Percentiles rank a stretch among this genome's conserved stretches.
Evolutionary conservation across 495 filamentous ascomycete species (phyloP).

Genomic region (Xylaria telfairii): DNA sequence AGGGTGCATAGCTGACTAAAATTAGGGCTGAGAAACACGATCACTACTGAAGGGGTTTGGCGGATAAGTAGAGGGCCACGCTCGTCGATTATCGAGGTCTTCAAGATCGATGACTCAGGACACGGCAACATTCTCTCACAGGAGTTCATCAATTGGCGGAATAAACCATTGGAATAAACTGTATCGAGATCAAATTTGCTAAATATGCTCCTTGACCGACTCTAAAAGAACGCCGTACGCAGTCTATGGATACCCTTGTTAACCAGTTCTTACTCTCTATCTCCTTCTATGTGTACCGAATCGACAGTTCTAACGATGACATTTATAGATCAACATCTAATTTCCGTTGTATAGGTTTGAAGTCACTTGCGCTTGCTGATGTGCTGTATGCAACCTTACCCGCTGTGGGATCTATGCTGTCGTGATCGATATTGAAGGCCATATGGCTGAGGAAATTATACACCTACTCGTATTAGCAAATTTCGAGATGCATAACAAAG

Average conservation of each 20-base stretch:
- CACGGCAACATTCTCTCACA: constrained; percentile 78
- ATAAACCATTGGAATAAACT: constrained; percentile 52
- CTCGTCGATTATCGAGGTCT: constrained; percentile 69
- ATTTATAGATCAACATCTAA: constrained; percentile 35
- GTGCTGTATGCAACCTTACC: constrained; percentile 32
- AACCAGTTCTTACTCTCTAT: not conserved
- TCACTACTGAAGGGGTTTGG: constrained; percentile 80
- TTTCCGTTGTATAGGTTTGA: constrained; percentile 53
- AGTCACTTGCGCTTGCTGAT: constrained; percentile 34
- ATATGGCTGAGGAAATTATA: constrained; percentile 61
- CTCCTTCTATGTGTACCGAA: not conserved
- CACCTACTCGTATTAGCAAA: constrained; percentile 42
- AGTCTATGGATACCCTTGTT: constrained; percentile 32
- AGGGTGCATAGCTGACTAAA: constrained; percentile 23
- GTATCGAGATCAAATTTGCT: constrained; percentile 3
- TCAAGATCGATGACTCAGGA: constrained; percentile 71
- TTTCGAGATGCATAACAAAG: not conserved
- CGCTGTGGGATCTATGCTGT: constrained; percentile 41
- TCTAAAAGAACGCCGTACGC: constrained; percentile 24
- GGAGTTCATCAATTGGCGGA: constrained; percentile 78
- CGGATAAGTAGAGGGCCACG: constrained; percentile 69
- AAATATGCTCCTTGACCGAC: not conserved
- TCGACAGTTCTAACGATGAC: not conserved
- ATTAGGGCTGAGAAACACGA: constrained; percentile 67
- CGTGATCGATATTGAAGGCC: constrained; percentile 58